These are phyloP conservation scores for Hanseniaspora vineae DNA, from an alignment of 805 yeast species.

Conservation along the genomic window DNA sequence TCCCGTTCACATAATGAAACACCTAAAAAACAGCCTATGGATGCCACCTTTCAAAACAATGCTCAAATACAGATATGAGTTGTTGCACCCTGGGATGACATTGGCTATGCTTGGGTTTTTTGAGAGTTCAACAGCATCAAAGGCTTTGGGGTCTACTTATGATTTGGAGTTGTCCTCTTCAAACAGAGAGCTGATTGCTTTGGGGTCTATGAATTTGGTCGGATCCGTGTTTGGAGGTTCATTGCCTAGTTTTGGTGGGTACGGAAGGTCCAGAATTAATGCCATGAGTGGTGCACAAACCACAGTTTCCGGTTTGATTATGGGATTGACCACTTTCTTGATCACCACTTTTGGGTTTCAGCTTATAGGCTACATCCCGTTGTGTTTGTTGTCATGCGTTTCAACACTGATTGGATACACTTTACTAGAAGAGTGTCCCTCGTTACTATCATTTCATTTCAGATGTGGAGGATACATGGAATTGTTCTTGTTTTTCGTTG, in stretches of 20 bases:
- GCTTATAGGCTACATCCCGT: constrained; percentile 60
- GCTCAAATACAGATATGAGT: constrained; percentile 13
- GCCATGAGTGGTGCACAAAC: constrained; percentile 80
- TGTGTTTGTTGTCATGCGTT: constrained; percentile 67
- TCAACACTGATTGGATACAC: constrained; percentile 68
- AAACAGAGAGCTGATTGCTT: constrained; percentile 81
- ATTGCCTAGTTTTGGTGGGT: constrained; percentile 90
- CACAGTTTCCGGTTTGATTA: constrained; percentile 68
- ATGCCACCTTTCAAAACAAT: constrained; percentile 1
- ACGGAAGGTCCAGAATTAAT: constrained; percentile 84
- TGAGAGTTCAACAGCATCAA: constrained; percentile 87
- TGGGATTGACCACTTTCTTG: constrained; percentile 64
- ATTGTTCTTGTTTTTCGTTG: constrained; percentile 50
- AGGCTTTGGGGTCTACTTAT: constrained; percentile 65
- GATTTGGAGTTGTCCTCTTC: constrained; percentile 59
- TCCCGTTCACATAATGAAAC: constrained; percentile 11
- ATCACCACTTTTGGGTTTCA: constrained; percentile 43
- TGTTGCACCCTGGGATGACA: constrained; percentile 58
- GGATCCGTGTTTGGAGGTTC: constrained; percentile 46
- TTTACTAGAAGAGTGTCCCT: constrained; percentile 73
- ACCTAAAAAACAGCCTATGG: constrained; percentile 7
- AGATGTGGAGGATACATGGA: constrained; percentile 67
- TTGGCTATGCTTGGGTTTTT: constrained; percentile 83
- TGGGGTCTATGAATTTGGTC: constrained; percentile 62
- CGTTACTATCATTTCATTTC: constrained; percentile 62